Evolutionary conservation across 768 basidiomycete genomes (phyloP).

Genomic region (Multifurca ochricompacta): DNA sequence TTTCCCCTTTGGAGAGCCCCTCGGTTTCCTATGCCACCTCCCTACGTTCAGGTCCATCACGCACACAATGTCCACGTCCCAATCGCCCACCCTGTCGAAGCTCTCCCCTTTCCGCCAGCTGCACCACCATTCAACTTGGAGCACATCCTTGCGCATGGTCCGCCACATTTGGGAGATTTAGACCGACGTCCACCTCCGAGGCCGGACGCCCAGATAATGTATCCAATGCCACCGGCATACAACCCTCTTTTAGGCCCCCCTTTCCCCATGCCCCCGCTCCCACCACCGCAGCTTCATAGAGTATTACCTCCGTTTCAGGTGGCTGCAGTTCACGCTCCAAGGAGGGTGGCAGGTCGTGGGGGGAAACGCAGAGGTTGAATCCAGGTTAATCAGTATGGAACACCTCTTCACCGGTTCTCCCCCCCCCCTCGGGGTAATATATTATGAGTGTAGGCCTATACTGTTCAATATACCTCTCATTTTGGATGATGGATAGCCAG

Average conservation of each 20-base stretch:
- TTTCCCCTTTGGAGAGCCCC: background rate
- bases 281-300: background rate
- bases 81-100: constrained; percentile 12
- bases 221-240: background rate
- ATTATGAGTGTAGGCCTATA: background rate
- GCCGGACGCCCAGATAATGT: background rate
- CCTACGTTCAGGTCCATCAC: constrained; percentile 14
- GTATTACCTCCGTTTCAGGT: background rate
- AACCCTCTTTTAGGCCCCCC: background rate
- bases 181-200: background rate
- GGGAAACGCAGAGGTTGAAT: background rate
- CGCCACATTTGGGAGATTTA: background rate
- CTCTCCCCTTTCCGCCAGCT: background rate
- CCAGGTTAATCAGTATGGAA: background rate
- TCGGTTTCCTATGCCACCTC: background rate
- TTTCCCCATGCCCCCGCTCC: background rate
- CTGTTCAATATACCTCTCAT: too few species aligned
- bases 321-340: background rate
- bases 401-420: too few species aligned
- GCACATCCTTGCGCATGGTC: constrained; percentile 2
- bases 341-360: constrained; percentile 1
- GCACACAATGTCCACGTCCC: constrained; percentile 11
- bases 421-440: too few species aligned
- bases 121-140: background rate
- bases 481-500: background rate